Percentiles rank a stretch among this genome's conserved stretches.
These are phyloP conservation scores for Candida koratica DNA, from an alignment of 805 yeast genomes.

Conservation along the genomic window DNA sequence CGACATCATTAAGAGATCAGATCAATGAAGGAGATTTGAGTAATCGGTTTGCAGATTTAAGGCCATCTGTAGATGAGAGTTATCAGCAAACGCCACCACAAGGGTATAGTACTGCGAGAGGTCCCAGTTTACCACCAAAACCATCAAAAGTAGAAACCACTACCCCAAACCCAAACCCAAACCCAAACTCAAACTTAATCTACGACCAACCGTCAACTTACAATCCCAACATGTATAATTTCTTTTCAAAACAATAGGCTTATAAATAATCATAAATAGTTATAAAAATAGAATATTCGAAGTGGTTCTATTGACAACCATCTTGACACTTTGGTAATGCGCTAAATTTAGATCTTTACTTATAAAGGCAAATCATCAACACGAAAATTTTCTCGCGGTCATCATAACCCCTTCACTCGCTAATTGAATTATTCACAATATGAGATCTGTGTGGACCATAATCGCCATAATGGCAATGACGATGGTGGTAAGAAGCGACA, in stretches of 20 bases:
- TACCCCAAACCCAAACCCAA: too few relatives aligned
- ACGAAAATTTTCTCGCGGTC: constrained; percentile 9
- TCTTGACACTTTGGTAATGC: not conserved
- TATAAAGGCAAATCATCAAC: constrained; percentile 4
- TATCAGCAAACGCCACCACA: too few relatives aligned
- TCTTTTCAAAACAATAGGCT: constrained; percentile 32
- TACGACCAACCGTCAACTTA: constrained; percentile 43
- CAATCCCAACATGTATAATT: constrained; percentile 45
- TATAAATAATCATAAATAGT: too few relatives aligned
- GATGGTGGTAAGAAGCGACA: constrained; percentile 14
- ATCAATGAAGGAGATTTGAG: constrained; percentile 8
- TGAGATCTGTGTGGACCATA: not conserved
- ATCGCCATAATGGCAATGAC: constrained; percentile 3
- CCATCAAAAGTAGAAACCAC: too few relatives aligned
- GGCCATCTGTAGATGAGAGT: too few relatives aligned
- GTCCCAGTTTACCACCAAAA: too few relatives aligned
- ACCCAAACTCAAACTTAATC: constrained; percentile 18
- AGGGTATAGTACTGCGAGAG: too few relatives aligned
- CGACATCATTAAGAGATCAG: constrained; percentile 10
- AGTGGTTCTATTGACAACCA: not conserved
- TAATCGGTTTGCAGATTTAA: constrained; percentile 10
- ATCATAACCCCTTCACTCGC: too few relatives aligned
- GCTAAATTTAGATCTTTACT: too few relatives aligned
- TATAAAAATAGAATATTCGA: too few relatives aligned
- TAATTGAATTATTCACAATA: too few relatives aligned